Evolutionary conservation across 257 asterid species (phyloP).

Genomic region (Jaltomata sinuosa): DNA sequence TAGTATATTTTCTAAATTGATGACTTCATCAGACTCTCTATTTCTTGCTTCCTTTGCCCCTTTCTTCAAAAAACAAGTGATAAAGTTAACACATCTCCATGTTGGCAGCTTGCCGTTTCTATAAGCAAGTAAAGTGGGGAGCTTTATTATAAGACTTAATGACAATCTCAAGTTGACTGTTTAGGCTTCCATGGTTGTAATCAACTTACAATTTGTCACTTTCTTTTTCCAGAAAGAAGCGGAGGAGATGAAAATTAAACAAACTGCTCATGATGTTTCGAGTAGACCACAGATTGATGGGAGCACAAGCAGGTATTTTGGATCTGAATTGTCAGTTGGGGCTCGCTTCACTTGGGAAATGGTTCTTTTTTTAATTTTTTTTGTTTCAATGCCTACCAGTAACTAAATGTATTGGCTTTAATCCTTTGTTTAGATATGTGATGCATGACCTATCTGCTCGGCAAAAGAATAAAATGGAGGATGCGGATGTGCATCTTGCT

Average conservation of each 20-base stretch:
- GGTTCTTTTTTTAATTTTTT: background rate
- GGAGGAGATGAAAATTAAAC: conserved; percentile 38
- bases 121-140: background rate
- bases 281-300: conserved; percentile 44
- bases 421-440: conserved; percentile 31
- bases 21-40: background rate
- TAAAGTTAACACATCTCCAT: background rate
- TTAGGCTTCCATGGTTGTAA: background rate
- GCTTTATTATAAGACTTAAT: background rate
- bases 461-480: conserved; percentile 70
- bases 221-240: conserved; percentile 50
- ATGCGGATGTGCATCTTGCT: conserved; percentile 80
- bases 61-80: background rate
- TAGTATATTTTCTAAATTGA: background rate
- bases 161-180: background rate
- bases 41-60: background rate
- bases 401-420: background rate
- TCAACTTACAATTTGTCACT: conserved; percentile 4
- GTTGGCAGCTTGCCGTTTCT: background rate
- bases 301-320: conserved; percentile 63
- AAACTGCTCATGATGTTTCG: conserved; percentile 23
- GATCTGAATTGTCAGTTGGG: background rate
- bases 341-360: background rate
- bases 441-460: conserved; percentile 60
- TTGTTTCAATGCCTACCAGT: background rate